Conservation (phyloP, 2,329 filamentous ascomycete species). For the Fusarium sp. region DNA sequence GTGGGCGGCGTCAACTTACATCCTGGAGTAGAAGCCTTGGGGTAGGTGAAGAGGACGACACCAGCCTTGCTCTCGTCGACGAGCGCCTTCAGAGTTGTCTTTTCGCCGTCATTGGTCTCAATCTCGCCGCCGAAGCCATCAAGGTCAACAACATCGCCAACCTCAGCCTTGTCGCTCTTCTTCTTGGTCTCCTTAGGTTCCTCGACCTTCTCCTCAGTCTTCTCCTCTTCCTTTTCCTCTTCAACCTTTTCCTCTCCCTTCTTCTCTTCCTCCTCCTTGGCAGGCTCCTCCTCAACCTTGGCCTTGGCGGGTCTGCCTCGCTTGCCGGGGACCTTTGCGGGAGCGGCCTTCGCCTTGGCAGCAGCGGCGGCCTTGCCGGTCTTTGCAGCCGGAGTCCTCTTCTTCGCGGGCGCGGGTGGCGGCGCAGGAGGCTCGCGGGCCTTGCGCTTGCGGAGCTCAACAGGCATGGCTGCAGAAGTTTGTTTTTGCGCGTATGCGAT, state of each 20-base stretch:
- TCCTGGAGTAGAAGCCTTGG: conserved; percentile 91
- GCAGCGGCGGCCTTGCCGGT: conserved; percentile 29
- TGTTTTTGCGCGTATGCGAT: conserved; percentile 25
- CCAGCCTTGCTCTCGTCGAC: conserved; percentile 86
- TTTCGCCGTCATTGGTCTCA: conserved; percentile 85
- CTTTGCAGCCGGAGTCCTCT: conserved; percentile 50
- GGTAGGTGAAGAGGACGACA: conserved; percentile 94
- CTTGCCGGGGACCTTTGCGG: conserved; percentile 47
- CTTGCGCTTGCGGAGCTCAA: conserved; percentile 72
- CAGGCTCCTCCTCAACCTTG: conserved; percentile 40
- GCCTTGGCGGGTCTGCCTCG: conserved; percentile 51
- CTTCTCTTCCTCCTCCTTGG: conserved; percentile 48
- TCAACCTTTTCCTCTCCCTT: conserved; percentile 26
- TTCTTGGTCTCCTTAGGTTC: conserved; percentile 50
- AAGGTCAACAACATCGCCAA: conserved; percentile 68
- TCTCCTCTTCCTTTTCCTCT: conserved; percentile 28
- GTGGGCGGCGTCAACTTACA: conserved; percentile 70
- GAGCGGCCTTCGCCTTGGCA: conserved; percentile 33
- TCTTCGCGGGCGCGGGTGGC: conserved; percentile 52
- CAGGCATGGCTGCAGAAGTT: conserved; percentile 58
- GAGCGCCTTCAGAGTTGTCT: conserved; percentile 83
- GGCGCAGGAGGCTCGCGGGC: conserved; percentile 57
- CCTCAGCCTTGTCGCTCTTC: conserved; percentile 55
- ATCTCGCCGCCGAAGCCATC: conserved; percentile 77
- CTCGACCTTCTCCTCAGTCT: conserved; percentile 27